Evolutionary conservation across 306 rosid species (phyloP).

Genomic region (Albizia julibrissin): DNA sequence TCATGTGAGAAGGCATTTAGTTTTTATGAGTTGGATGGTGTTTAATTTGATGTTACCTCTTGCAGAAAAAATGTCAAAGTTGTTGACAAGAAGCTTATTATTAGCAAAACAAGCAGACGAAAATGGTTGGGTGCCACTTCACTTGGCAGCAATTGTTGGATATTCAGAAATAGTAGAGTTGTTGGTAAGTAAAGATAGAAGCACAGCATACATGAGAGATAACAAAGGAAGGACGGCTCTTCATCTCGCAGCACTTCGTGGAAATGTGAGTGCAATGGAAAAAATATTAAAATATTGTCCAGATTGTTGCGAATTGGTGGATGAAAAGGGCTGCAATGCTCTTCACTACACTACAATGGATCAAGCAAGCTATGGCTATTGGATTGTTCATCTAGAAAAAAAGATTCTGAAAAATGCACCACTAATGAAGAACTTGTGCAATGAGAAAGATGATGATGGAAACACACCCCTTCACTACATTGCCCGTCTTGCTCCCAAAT

Average conservation of each 20-base stretch:
- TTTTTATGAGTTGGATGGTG: not conserved
- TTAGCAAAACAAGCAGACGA: not conserved
- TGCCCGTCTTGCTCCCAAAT: too few species aligned
- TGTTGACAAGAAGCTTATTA: not conserved
- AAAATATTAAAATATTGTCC: not conserved
- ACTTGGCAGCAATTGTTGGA: not conserved
- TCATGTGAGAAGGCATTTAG: not conserved
- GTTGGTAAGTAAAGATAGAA: too few species aligned
- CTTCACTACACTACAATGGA: too few species aligned
- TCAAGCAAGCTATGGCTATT: accelerated
- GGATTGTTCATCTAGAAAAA: too few species aligned
- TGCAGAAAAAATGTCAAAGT: not conserved
- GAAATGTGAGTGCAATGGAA: not conserved
- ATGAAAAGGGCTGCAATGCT: not conserved
- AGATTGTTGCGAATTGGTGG: not conserved
- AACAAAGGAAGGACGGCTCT: not conserved
- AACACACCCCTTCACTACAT: too few species aligned
- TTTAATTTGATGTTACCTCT: not conserved
- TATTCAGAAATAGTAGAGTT: too few species aligned
- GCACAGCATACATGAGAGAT: not conserved
- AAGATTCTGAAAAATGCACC: too few species aligned
- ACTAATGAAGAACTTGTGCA: too few species aligned
- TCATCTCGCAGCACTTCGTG: not conserved
- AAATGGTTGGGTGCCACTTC: not conserved
- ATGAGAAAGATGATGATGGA: too few species aligned